These are phyloP conservation scores for Pseudodiploospora longispora DNA, from an alignment of 2,329 filamentous ascomycete species.

Conservation along the genomic window DNA sequence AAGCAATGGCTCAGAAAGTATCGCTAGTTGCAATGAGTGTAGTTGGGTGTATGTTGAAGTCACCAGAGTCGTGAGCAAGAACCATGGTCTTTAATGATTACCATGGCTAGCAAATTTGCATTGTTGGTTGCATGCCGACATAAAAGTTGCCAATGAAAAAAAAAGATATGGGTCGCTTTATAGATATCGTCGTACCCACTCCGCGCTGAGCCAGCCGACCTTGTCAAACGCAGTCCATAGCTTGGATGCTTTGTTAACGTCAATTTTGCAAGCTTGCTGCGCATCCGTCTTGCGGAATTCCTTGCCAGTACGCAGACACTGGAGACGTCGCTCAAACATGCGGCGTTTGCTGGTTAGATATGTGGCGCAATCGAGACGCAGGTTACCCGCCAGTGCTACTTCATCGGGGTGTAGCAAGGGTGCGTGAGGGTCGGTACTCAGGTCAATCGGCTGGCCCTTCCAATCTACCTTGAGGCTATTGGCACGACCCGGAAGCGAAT, in stretches of 20 bases:
- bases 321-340: conserved; percentile 72
- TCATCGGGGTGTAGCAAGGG: conserved; percentile 72
- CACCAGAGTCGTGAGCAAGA: too few relatives aligned
- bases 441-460: conserved; percentile 73
- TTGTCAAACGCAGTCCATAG: conserved; percentile 84
- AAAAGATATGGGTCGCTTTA: conserved; percentile 11
- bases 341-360: conserved; percentile 90
- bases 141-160: too few relatives aligned
- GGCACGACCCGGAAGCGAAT: conserved; percentile 55
- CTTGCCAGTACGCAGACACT: conserved; percentile 59
- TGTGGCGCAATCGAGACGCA: conserved; percentile 77
- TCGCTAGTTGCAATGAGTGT: too few relatives aligned
- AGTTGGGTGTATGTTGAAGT: too few relatives aligned
- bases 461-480: conserved; percentile 78
- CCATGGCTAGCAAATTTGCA: too few relatives aligned
- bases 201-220: conserved; percentile 68
- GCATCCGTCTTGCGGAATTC: conserved; percentile 93
- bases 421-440: conserved; percentile 62
- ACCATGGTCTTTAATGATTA: too few relatives aligned
- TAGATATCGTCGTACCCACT: conserved; percentile 32
- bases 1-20: too few relatives aligned
- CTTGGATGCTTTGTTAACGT: conserved; percentile 95
- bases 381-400: conserved; percentile 63
- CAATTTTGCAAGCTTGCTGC: conserved; percentile 94
- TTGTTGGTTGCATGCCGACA: too few relatives aligned